Evolutionary conservation across 176 grass and related monocot genomes (phyloP).

Genomic region (Avena sativa): DNA sequence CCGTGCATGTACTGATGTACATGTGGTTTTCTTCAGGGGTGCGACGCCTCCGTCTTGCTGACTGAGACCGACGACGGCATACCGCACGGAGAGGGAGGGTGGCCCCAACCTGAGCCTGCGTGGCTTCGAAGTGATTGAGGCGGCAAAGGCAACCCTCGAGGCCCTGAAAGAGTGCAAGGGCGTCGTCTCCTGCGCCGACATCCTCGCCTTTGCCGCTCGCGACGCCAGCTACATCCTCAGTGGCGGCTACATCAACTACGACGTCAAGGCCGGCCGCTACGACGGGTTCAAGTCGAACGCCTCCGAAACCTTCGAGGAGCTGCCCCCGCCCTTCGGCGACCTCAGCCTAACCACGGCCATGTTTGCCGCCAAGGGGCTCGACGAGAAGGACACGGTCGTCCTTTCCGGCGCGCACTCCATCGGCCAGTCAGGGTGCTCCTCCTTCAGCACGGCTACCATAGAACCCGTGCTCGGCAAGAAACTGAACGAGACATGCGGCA

Average conservation of each 20-base stretch:
- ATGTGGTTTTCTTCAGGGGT: not conserved
- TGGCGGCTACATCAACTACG: not conserved
- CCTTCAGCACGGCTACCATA: not conserved
- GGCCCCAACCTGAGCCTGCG: not conserved
- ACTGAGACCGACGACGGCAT: no score
- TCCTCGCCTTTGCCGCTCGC: constrained; percentile 53
- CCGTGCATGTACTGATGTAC: no score
- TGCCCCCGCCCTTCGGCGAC: not conserved
- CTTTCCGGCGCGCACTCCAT: not conserved
- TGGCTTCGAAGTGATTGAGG: not conserved
- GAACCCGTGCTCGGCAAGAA: not conserved
- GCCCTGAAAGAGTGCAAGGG: constrained; percentile 22
- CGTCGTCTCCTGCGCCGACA: constrained; percentile 62
- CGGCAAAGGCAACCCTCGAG: not conserved
- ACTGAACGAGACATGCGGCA: not conserved
- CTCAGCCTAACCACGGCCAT: not conserved
- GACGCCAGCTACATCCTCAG: constrained; percentile 31
- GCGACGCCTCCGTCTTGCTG: not conserved
- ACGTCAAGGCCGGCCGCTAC: not conserved
- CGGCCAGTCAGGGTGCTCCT: not conserved
- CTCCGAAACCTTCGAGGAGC: not conserved
- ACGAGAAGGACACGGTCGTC: not conserved
- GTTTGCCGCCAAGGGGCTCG: not conserved
- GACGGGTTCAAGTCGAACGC: not conserved
- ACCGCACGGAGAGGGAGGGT: not conserved